Conservation (phyloP, 2,329 filamentous ascomycete genomes). For the Endoconidiophora polonica region DNA sequence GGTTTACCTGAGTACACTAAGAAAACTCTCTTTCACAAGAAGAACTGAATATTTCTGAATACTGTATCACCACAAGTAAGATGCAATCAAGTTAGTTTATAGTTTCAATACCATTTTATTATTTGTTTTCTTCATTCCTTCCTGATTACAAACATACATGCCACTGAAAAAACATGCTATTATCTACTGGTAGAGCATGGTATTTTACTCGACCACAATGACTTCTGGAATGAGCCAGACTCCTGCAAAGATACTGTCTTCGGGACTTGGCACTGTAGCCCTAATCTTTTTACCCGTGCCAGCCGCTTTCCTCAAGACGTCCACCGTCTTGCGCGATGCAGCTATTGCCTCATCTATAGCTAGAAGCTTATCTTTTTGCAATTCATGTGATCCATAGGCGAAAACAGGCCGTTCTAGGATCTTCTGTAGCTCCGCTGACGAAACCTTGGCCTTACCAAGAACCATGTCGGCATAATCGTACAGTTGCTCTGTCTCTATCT, state of each 20-base stretch:
- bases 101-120: background rate
- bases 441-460: background rate
- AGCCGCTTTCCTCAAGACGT: constrained; percentile 31
- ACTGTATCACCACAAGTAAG: background rate
- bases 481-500: constrained; percentile 19
- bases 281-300: constrained; percentile 16
- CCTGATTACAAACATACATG: too few species aligned
- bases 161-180: too few species aligned
- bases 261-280: constrained; percentile 2
- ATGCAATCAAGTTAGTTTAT: too few species aligned
- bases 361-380: background rate
- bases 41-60: background rate
- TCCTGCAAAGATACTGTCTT: constrained; percentile 2
- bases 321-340: constrained; percentile 6
- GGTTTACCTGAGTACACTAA: too few species aligned
- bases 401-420: background rate
- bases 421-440: background rate
- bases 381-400: constrained; percentile 3
- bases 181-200: too few species aligned
- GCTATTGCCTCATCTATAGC: background rate
- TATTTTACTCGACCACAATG: background rate
- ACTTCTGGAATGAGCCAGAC: constrained; percentile 10
- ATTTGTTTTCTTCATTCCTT: background rate
- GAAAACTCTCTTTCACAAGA: too few species aligned
- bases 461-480: background rate